phyloP scores from a whole-genome alignment of 306 rosid species.

The Vicia faba region DNA sequence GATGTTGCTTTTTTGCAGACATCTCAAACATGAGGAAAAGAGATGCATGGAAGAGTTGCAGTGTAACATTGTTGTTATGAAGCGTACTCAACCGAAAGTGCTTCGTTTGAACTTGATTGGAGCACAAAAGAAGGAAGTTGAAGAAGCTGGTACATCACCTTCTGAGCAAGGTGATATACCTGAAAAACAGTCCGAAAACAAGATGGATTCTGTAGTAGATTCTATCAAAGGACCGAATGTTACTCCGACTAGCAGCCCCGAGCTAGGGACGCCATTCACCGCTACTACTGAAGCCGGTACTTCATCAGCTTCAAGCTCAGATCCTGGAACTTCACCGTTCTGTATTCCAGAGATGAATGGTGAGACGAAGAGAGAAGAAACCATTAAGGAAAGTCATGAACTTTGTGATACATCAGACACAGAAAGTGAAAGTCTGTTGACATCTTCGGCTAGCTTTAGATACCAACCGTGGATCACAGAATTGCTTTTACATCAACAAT shows the following conservation, averaged over 20 bases:
- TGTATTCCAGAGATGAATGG: slow-evolving; percentile 65
- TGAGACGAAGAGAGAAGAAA: slow-evolving; percentile 67
- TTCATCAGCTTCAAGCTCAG: slow-evolving; percentile 93
- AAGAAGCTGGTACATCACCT: slow-evolving; percentile 49
- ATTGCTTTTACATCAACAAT: slow-evolving; percentile 57
- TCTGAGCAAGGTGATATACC: slow-evolving; percentile 56
- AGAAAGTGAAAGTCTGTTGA: slow-evolving; percentile 71
- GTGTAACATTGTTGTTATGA: slow-evolving; percentile 95
- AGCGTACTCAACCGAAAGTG: slow-evolving; percentile 90
- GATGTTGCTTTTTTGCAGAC: slow-evolving; percentile 54
- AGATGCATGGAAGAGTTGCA: slow-evolving; percentile 96
- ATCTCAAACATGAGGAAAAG: slow-evolving; percentile 90
- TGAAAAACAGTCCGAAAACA: slow-evolving; percentile 53
- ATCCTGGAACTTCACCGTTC: slow-evolving; percentile 92
- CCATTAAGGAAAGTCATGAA: slow-evolving; percentile 63
- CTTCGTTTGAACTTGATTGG: slow-evolving; percentile 93
- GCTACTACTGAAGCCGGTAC: slow-evolving; percentile 85
- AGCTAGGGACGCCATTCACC: slow-evolving; percentile 91
- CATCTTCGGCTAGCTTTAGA: slow-evolving; percentile 77
- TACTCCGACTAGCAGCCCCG: slow-evolving; percentile 97
- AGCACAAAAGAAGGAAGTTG: slow-evolving; percentile 59
- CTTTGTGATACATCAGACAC: slow-evolving; percentile 73
- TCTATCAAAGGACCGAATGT: slow-evolving; percentile 73
- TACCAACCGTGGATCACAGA: slow-evolving; percentile 89
- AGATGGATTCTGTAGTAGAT: slow-evolving; percentile 48